Conservation (phyloP, 192 early-diverging fungal species). For the Coemansia sp. region DNA sequence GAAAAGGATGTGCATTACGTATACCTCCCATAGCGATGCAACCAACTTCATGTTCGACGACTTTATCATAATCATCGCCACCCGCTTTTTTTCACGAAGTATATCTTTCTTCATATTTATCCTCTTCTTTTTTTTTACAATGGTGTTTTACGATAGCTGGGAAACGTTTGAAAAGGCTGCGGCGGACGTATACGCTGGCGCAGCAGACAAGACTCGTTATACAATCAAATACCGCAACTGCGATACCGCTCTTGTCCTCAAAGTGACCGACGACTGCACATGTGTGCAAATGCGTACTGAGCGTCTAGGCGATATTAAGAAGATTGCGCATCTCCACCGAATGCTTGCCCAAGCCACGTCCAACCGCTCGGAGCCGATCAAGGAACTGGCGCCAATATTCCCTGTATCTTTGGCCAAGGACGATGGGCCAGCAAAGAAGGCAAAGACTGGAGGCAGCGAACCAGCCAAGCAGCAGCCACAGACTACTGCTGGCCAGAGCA, state of each 20-base stretch:
- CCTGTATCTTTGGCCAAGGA: slow-evolving; percentile 13
- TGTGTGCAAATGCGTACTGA: slow-evolving; percentile 47
- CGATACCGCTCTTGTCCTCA: slow-evolving; percentile 41
- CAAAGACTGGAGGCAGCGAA: slow-evolving; percentile 13
- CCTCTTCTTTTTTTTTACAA: slow-evolving; percentile 12
- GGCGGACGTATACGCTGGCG: slow-evolving; percentile 27
- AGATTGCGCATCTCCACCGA: slow-evolving; percentile 39
- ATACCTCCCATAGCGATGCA: slow-evolving; percentile 7
- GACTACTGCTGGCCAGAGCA: slow-evolving; percentile 6
- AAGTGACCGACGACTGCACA: slow-evolving; percentile 48
- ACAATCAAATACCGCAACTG: slow-evolving; percentile 53
- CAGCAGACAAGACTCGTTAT: slow-evolving; percentile 39
- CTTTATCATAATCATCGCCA: neutral
- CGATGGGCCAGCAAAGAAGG: slow-evolving; percentile 10
- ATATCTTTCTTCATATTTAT: neutral
- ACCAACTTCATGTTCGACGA: neutral
- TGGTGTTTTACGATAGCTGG: slow-evolving; percentile 46
- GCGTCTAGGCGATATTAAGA: slow-evolving; percentile 39
- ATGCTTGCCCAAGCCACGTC: slow-evolving; percentile 35
- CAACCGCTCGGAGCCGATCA: slow-evolving; percentile 21
- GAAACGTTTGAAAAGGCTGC: slow-evolving; percentile 42
- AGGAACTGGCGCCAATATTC: slow-evolving; percentile 32
- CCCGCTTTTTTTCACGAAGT: neutral
- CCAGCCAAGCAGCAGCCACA: slow-evolving; percentile 18
- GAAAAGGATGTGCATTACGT: slow-evolving; percentile 3